Evolutionary conservation across 2,329 filamentous ascomycete genomes (phyloP), one percentile per base, ranked within the genome.

Genomic region (Talaromyces piceae): DNA sequence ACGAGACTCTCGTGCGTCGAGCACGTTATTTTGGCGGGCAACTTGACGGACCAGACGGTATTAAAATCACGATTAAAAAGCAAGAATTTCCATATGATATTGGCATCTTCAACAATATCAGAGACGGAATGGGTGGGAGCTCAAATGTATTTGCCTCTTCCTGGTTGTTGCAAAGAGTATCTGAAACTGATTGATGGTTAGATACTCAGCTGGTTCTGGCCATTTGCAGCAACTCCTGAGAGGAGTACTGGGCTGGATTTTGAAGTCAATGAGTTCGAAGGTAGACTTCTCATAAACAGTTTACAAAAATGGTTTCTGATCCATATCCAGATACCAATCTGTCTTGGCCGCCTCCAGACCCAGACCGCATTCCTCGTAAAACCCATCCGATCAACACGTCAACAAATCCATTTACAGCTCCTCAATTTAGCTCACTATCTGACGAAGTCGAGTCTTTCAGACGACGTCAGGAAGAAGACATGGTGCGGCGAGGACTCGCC

Each of bases 71-170:
- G 11, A 80, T 85, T 43, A 65, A 67, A 47, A 77, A 74, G 50
- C 82, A 84, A 56, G 82, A 85, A 56, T 85, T 83, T 56, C 82
- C 82, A 0, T 85, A 82, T 61, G 82, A 85, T 55, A 77, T 85
- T 47, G 82, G 81, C 5, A 78, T 85, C 48, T 82, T 74, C 71
- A 59, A 67, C 3, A 85, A 85, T 55, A 70, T 83, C 22, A 75
- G 69, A 45, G 77, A 79, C 53, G 77, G 77, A 16, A 83, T 85
- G 81, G 79, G 79, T 0, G 76, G 74, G 1, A 68, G 65, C 33
- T 74, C 73, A 43, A 76, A 73, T 59, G 70, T 72, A 8, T 65
- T 60, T 25, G 25, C 25, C 13, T 49, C 5, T 4, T 26, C 11
- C 5, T 33, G 3, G 39, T 16, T 41, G 13, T 41, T 39, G 7